These are phyloP conservation scores for Gastrolobium bilobum DNA, from an alignment of 306 rosid species.

Conservation along the genomic window DNA sequence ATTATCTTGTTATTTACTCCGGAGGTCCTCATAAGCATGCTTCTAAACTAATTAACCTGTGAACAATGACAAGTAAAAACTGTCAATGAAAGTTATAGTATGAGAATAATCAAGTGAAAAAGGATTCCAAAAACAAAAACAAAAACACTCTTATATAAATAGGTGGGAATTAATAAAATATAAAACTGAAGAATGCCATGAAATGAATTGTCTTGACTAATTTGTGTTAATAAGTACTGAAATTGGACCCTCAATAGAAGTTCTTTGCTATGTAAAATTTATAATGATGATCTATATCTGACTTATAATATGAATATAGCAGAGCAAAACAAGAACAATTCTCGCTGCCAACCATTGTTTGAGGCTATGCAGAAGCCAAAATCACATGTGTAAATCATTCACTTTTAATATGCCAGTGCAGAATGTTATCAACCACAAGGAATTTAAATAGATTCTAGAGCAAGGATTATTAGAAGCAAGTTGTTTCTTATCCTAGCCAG, in stretches of 20 bases:
- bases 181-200: conserved; percentile 19
- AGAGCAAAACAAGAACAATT: conserved; percentile 9
- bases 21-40: conserved; percentile 21
- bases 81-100: conserved; percentile 23
- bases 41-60: conserved; percentile 48
- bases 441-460: background rate
- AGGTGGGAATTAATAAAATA: background rate
- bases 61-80: conserved; percentile 41
- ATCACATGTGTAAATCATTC: background rate
- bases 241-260: background rate
- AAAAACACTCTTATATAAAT: background rate
- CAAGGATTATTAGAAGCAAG: conserved; percentile 11
- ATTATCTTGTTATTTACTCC: conserved; percentile 37
- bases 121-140: background rate
- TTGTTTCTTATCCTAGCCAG: conserved; percentile 8
- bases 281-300: background rate
- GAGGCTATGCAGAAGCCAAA: conserved; percentile 12
- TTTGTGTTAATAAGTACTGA: background rate
- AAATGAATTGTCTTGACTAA: background rate
- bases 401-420: background rate
- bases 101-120: conserved; percentile 1
- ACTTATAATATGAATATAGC: conserved; percentile 25
- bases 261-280: background rate
- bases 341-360: conserved; percentile 14
- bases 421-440: conserved; percentile 13